Base-by-base conservation (phyloP, 1,284 basidiomycete genomes). In the Apiotrichum brassicae region DNA sequence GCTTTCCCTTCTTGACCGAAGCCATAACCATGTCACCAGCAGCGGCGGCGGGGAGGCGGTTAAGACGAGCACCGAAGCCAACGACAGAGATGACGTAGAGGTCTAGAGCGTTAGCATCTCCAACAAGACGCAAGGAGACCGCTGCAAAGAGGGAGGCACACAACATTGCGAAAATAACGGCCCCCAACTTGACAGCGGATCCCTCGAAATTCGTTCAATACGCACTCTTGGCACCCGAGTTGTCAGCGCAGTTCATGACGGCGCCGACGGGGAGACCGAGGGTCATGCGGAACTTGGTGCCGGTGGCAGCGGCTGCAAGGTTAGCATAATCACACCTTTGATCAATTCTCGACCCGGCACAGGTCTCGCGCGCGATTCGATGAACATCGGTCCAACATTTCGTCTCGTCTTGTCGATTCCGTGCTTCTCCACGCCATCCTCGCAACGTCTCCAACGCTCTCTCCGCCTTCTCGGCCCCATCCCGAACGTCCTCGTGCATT, bases 1-100 rank as follows among this genome's bases (percentile, higher is more conserved):
- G 95, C 81, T 99, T 98, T 76, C 94, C 94, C 84, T 98, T 98
- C 84, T 99, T 98, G 72, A 98, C 95, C 54, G 88, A 92, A 57
- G 92, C 92, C 68, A 98, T 92, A 66, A 97, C 86, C 93, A 97
- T 97, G 77, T 95, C 92, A 67, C 94, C 94, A 58, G 95, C 92
- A 79, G 92, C 87, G 65, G 94, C 93, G 75, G 95, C 94, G 60
- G 94, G 94, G 59, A 98, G 82, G 77, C 95, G 83, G 84, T 98
- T 97, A 49, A 98, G 82, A 72, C 87, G 90, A 56, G 95, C 87
- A 77, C 94, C 95, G 74, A 87, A 89, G 56, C 93, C 90, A 42
- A 75, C 62, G 54, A 75, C 74, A 49, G 74, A 71, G 70, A 75
- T 75, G 57, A 75, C 72, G 67, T 75, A 73, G 62, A 72, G 66